Evolutionary conservation across 129 eudicot species (phyloP).

Genomic region (Saussurea involucrata): DNA sequence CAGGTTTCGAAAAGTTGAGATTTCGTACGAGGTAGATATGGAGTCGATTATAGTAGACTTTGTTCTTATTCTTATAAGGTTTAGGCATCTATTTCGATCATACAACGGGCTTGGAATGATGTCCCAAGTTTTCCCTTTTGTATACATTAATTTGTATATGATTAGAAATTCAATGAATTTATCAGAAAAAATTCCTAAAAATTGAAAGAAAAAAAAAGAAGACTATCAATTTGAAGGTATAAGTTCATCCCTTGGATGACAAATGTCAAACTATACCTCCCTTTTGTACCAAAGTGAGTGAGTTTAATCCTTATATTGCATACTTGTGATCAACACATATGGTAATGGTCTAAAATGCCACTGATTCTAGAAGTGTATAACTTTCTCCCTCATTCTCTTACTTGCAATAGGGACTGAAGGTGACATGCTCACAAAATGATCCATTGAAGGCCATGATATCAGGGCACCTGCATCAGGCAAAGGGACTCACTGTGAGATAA

Average conservation of each 20-base stretch:
- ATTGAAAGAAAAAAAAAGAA: not conserved
- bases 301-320: not conserved
- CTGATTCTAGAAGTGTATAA: not conserved
- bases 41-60: too few species aligned
- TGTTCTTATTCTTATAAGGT: too few species aligned
- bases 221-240: not conserved
- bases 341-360: not conserved
- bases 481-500: constrained; percentile 95
- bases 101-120: too few species aligned
- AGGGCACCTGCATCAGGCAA: constrained; percentile 96
- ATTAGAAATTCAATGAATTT: too few species aligned
- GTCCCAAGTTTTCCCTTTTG: too few species aligned
- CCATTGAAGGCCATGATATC: constrained; percentile 92
- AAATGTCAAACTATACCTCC: not conserved
- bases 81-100: too few species aligned
- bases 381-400: not conserved
- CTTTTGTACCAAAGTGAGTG: not conserved
- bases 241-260: not conserved
- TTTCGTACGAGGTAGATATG: too few species aligned
- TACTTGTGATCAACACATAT: not conserved
- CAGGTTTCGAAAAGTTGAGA: too few species aligned
- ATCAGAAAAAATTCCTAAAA: not conserved
- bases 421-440: constrained; percentile 54
- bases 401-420: constrained; percentile 41
- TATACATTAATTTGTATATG: too few species aligned